These are phyloP conservation scores for Schoenoplectus tabernaemontani DNA, from an alignment of 202 grass and related monocot species.

Conservation along the genomic window DNA sequence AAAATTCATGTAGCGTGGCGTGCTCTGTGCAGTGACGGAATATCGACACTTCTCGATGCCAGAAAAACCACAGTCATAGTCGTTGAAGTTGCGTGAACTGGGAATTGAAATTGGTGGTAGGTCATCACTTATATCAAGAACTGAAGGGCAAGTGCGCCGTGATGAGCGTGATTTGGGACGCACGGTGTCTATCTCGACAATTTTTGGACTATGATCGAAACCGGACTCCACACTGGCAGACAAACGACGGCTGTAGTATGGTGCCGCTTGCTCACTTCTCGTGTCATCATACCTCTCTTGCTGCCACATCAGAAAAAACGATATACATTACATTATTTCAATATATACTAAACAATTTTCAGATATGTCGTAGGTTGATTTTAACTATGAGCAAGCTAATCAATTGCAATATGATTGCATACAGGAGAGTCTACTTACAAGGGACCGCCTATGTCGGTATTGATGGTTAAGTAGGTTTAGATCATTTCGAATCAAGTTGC, in stretches of 20 bases:
- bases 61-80: conserved; percentile 41
- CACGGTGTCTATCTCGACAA: conserved; percentile 84
- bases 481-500: conserved; percentile 31
- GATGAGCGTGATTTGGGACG: conserved; percentile 57
- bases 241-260: conserved; percentile 57
- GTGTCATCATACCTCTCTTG: conserved; percentile 90
- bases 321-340: not conserved
- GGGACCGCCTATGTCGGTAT: conserved; percentile 44
- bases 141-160: conserved; percentile 42
- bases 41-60: conserved; percentile 47
- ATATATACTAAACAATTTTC: too few relatives aligned
- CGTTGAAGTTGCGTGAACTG: conserved; percentile 35
- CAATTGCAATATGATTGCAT: not conserved
- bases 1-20: conserved; percentile 39
- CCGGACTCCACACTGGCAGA: conserved; percentile 74
- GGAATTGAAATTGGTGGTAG: conserved; percentile 44
- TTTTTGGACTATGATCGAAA: conserved; percentile 80
- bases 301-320: conserved; percentile 27
- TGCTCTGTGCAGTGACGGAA: conserved; percentile 71
- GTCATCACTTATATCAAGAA: conserved; percentile 23
- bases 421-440: conserved; percentile 32
- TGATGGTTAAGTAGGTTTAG: conserved; percentile 29
- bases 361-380: too few relatives aligned
- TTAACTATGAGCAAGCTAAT: not conserved
- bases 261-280: conserved; percentile 46